Evolutionary conservation across 2,329 filamentous ascomycete species (phyloP).

Genomic region (Aspergillus udagawae): DNA sequence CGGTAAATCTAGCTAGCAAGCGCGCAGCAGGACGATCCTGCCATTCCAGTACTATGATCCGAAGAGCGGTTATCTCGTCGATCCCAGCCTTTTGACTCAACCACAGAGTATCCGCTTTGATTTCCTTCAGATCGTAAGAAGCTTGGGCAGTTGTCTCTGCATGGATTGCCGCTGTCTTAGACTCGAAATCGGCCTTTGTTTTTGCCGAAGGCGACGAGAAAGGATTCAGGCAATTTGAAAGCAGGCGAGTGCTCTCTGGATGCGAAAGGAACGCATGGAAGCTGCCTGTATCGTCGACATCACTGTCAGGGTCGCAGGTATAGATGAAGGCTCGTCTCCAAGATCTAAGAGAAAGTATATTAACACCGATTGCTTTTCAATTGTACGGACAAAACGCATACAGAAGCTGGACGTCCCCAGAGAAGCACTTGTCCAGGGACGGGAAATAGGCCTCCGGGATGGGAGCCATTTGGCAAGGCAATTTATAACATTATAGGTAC

Average conservation of each 20-base stretch:
- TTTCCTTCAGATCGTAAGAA: constrained; percentile 68
- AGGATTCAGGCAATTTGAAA: constrained; percentile 64
- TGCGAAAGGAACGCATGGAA: constrained; percentile 69
- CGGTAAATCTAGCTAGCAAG: constrained; percentile 67
- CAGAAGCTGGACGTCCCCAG: constrained; percentile 75
- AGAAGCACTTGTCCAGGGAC: constrained; percentile 78
- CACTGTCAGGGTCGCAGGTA: constrained; percentile 38
- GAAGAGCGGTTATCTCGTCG: constrained; percentile 76
- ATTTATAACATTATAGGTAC: constrained; percentile 39
- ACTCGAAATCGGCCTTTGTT: constrained; percentile 70
- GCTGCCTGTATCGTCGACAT: constrained; percentile 51
- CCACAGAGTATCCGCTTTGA: constrained; percentile 85
- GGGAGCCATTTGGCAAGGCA: constrained; percentile 59
- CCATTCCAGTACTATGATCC: constrained; percentile 77
- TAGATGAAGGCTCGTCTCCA: constrained; percentile 57
- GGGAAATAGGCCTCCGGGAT: constrained; percentile 74
- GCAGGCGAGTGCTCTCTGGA: constrained; percentile 61
- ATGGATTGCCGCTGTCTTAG: constrained; percentile 82
- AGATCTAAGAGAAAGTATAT: constrained; percentile 45
- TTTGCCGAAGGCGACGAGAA: constrained; percentile 61
- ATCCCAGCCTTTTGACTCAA: constrained; percentile 73
- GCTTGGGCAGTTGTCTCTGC: constrained; percentile 64
- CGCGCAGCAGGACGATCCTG: constrained; percentile 73
- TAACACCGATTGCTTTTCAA: constrained; percentile 14
- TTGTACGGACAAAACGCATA: constrained; percentile 38